These are phyloP conservation scores for Lodderomyces parapsilosis DNA, from an alignment of 1,139 yeast genomes.

Conservation along the genomic window DNA sequence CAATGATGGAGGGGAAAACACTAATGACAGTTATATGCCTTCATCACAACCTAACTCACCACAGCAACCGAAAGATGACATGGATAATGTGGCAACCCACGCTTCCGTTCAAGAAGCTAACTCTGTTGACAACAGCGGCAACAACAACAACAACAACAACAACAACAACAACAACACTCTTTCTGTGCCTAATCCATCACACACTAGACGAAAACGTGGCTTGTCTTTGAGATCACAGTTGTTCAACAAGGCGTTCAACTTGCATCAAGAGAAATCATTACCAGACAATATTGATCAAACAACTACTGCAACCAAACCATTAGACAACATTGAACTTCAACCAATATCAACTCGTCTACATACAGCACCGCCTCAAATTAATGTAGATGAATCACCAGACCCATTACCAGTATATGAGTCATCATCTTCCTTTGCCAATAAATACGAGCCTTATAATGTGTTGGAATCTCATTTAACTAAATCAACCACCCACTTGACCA, in stretches of 20 bases:
- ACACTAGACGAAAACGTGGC: conserved; percentile 59
- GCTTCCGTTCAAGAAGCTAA: not conserved
- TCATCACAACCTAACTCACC: not conserved
- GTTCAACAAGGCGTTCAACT: conserved; percentile 50
- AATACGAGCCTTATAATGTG: conserved; percentile 3
- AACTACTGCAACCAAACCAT: conserved; percentile 4
- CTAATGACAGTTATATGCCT: not conserved
- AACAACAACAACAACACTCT: conserved; percentile 2
- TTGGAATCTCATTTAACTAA: conserved; percentile 19
- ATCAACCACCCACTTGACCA: conserved; percentile 31
- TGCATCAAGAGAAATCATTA: conserved; percentile 8
- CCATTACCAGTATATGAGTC: conserved; percentile 5
- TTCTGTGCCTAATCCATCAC: conserved; percentile 6
- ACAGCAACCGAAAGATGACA: not conserved
- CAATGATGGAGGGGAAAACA: not conserved
- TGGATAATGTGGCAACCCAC: not conserved
- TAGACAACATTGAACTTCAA: conserved; percentile 10
- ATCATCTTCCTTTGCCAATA: not conserved
- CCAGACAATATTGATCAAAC: not conserved
- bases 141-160: conserved; percentile 5
- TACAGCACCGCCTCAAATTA: conserved; percentile 16
- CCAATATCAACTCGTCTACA: conserved; percentile 3
- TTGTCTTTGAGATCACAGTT: conserved; percentile 73
- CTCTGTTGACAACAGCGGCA: too few species aligned
- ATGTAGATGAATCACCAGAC: conserved; percentile 14